phyloP scores from a whole-genome alignment of 1,284 basidiomycete species.

The Cutaneotrichosporon sp. region DNA sequence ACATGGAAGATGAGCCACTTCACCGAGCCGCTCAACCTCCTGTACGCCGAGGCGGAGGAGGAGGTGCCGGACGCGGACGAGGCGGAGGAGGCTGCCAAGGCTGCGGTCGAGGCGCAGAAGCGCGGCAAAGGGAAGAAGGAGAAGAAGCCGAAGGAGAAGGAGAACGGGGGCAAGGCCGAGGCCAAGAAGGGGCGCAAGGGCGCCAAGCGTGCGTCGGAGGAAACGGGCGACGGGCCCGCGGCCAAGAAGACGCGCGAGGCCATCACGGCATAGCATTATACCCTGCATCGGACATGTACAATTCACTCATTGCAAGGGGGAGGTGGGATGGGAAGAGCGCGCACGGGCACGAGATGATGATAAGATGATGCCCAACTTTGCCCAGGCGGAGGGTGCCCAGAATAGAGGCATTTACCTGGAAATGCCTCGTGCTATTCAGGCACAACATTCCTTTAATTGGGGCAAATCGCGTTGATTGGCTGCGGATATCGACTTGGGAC shows the following conservation, averaged over 20 bases:
- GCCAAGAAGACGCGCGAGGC: constrained; percentile 8
- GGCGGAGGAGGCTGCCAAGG: not conserved
- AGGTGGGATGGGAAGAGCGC: no score
- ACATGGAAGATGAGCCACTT: constrained; percentile 81
- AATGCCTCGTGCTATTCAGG: not conserved
- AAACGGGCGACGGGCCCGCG: constrained; percentile 8
- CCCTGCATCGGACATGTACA: constrained; percentile 8
- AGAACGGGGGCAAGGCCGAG: not conserved
- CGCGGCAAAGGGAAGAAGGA: no score
- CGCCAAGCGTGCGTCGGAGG: constrained; percentile 9
- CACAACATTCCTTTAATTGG: not conserved
- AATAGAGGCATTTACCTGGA: not conserved
- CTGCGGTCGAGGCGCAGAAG: not conserved
- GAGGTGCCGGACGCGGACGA: constrained; percentile 33
- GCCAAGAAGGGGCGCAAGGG: constrained; percentile 1
- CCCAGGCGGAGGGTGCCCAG: not conserved
- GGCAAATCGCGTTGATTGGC: not conserved
- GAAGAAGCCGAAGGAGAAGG: not conserved
- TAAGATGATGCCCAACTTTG: no score
- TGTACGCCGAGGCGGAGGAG: constrained; percentile 64
- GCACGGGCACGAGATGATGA: no score
- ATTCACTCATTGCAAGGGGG: not conserved
- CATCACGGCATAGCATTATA: not conserved
- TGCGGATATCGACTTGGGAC: no score
- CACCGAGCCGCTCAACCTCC: constrained; percentile 67